Base-by-base conservation (phyloP, 2,329 filamentous ascomycete species). In the Aureobasidium mangrovei region DNA sequence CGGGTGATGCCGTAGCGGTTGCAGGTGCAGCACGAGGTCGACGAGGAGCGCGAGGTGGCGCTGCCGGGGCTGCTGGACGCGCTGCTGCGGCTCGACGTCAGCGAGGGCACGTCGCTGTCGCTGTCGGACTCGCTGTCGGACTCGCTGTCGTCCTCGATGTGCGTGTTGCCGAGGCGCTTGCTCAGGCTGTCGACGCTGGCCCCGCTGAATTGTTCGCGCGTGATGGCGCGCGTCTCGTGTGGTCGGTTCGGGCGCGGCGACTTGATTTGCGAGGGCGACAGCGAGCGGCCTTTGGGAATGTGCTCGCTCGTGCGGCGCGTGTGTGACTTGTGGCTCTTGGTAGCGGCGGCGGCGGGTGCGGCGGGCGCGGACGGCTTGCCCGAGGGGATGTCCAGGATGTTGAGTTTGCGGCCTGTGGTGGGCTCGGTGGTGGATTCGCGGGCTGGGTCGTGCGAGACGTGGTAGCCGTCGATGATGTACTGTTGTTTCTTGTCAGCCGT, bases 391-490 rank as follows among this genome's bases (percentile, higher is more conserved):
- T 97, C 91, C 72, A 98, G 88, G 74, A 95, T 88, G 82, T 98
- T 98, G 65, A 98, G 81, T 74, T 91, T 89, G 72, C 93, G 91
- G 75, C 91, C 89, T 55, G 93, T 97, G 71, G 91, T 97, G 69
- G 91, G 91, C 79, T 98, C 93, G 62, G 87, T 85, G 68, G 88
- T 94, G 69, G 86, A 91, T 67, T 86, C 78, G 70, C 90, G 85
- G 71, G 87, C 88, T 63, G 91, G 91, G 76, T 97, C 93, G 80
- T 97, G 91, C 59, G 91, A 91, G 71, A 95, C 86, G 73, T 96
- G 91, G 83, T 96, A 96, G 64, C 93, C 93, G 72, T 98, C 93
- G 72, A 97, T 93, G 83, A 97, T 96, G 81, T 96, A 98, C 69
- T 72, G 56, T 41, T 72, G 46, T 12, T 9, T 41, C 39, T 2